Evolutionary conservation across 108 stramenopile species (phyloP), one percentile per base, ranked within the genome.

Genomic region (Discostella stelligeroides): DNA sequence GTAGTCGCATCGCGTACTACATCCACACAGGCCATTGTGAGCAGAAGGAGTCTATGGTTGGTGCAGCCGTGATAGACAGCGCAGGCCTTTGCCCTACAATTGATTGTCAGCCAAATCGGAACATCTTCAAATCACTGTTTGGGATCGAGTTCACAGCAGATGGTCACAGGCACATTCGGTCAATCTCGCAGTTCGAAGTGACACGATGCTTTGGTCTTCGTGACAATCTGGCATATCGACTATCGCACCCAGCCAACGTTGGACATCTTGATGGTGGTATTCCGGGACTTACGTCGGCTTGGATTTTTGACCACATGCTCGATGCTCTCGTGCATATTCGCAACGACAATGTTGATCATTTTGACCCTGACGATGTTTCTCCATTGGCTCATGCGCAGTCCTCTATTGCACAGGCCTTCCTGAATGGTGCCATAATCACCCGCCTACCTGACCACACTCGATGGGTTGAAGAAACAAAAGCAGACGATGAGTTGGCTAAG

Each of bases 371-470:
- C 2, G 14, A 40, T 34, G 11, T n/a, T n/a, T 37, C n/a, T n/a
- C n/a, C n/a, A n/a, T n/a, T n/a, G n/a, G n/a, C n/a, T n/a, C n/a
- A n/a, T 17, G 67, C 68, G 0, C 57, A 56, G 12, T 43, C 68
- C 0, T 43, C 68, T 17, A 4, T 20, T 43, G 13, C 5, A 18
- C 50, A 69, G 25, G 42, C 40, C 0, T 69, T 69, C 28, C 14
- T 69, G 1, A 59, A 47, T n/a, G 56, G 57, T 4, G 57, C 68
- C 0, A 69, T 59, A 18, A 43, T 56, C 27, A 23, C 57, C 2
- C 6, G 28, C 1, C 27, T 69, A 0, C 68, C 68, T n/a, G 20
- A 21, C 2, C 7, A 9, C 15, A 4, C 14, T 13, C 5, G 18
- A 2, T 69, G 68, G 68, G 12, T 30, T 20, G 8, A 45, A 8